Evolutionary conservation across 2,329 filamentous ascomycete genomes (phyloP), one percentile per base, ranked within the genome.

Genomic region (Zalaria sp.): DNA sequence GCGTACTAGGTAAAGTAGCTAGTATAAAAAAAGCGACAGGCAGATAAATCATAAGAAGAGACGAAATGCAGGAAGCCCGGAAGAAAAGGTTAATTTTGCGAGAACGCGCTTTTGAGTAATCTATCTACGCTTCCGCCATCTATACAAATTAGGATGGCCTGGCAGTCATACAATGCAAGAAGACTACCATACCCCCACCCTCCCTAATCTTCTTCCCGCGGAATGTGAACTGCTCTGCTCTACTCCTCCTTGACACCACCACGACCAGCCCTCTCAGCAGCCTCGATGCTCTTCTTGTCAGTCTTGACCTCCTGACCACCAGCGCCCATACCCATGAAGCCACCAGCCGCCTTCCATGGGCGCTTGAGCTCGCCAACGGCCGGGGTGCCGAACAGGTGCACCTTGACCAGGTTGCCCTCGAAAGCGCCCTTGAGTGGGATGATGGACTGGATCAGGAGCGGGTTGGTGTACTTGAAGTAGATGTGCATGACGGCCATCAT

Each of bases 381-480:
- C 34, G 89, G 77, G 64, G 91, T 72, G 57, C 88, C 88, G 50
- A 88, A 83, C 49, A 98, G 53, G 68, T 96, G 83, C 58, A 98
- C 89, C 77, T 96, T 95, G 72, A 91, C 77, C 55, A 95, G 72
- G 73, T 95, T 96, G 68, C 81, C 75, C 73, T 98, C 91, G 65
- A 98, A 76, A 37, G 87, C 89, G 60, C 83, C 76, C 81, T 98
- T 98, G 65, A 96, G 73, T 29, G 91, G 91, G 60, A 98, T 91
- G 69, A 98, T 94, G 63, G 83, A 93, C 77, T 98, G 91, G 70
- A 98, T 94, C 57, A 95, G 72, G 40, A 98, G 83, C 35, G 91
- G 91, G 79, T 96, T 98, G 70, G 88, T 96, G 81, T 96, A 98
- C 66, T 95, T 88, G 75, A 98, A 83, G 79, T 96, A 98, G 47